These are phyloP conservation scores for Entelexis paramagnoliae DNA, from an alignment of 1,139 yeast genomes.

Conservation along the genomic window DNA sequence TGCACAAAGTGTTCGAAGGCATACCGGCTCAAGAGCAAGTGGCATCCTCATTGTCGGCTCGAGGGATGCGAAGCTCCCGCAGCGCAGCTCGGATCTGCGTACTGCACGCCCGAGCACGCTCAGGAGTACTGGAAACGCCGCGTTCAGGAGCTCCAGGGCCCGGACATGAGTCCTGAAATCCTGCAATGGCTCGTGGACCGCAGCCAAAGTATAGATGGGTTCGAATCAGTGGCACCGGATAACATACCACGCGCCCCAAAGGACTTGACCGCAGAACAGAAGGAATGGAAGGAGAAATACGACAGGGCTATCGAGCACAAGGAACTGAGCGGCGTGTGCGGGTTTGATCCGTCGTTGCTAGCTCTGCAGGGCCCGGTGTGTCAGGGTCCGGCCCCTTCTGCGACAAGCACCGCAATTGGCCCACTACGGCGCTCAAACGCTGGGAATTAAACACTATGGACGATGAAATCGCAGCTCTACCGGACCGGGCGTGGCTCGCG, in stretches of 20 bases:
- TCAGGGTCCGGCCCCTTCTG: conserved; percentile 2
- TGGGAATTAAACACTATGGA: background rate
- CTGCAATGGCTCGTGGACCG: conserved; percentile 9
- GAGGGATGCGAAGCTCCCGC: background rate
- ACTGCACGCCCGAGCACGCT: conserved; percentile 10
- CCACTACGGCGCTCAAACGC: conserved; percentile 1
- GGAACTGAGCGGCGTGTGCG: background rate
- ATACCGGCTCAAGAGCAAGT: background rate
- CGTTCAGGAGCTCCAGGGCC: background rate
- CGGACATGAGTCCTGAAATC: background rate
- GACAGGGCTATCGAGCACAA: background rate
- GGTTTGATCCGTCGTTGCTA: conserved; percentile 9
- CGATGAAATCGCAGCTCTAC: conserved; percentile 1
- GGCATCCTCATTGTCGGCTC: conserved; percentile 10
- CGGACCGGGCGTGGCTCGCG: conserved; percentile 11
- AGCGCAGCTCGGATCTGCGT: background rate
- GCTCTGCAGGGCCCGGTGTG: background rate
- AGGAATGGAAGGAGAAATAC: background rate
- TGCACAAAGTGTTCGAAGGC: conserved; percentile 8
- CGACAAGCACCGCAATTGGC: conserved; percentile 9
- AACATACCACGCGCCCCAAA: conserved; percentile 1
- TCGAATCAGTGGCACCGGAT: conserved; percentile 2
- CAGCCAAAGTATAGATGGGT: background rate
- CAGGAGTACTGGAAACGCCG: conserved; percentile 8
- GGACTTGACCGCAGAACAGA: background rate